phyloP scores from a whole-genome alignment of 1,284 basidiomycete species.

The Tilletiopsis washingtonensis region DNA sequence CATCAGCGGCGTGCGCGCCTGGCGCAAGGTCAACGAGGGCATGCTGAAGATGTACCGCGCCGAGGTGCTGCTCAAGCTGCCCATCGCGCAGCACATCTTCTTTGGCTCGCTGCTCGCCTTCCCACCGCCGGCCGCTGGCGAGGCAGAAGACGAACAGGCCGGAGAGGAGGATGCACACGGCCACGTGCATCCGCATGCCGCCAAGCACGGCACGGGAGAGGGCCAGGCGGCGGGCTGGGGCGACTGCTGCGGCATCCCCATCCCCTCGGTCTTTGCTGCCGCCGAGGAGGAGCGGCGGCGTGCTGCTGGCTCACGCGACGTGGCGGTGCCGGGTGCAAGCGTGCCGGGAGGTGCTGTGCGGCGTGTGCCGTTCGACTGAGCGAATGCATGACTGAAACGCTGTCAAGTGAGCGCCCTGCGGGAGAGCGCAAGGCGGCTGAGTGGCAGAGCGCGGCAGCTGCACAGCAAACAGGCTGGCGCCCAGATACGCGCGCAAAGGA shows the following conservation, averaged over 20 bases:
- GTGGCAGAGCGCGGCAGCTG: too few species aligned
- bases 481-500: too few species aligned
- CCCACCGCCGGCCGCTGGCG: constrained; percentile 50
- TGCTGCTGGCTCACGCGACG: neutral
- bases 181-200: constrained; percentile 52
- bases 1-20: constrained; percentile 91
- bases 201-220: constrained; percentile 49
- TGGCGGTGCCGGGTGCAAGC: neutral
- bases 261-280: constrained; percentile 50
- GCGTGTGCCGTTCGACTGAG: constrained; percentile 12
- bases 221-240: constrained; percentile 59
- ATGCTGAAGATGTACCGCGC: constrained; percentile 98
- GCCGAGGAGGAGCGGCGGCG: constrained; percentile 30
- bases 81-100: constrained; percentile 91
- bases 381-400: too few species aligned
- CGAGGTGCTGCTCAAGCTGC: constrained; percentile 89
- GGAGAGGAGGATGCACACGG: constrained; percentile 55
- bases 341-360: neutral
- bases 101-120: constrained; percentile 79
- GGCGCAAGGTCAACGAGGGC: constrained; percentile 94
- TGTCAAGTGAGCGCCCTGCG: too few species aligned
- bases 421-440: too few species aligned
- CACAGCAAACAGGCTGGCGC: too few species aligned
- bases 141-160: constrained; percentile 36
- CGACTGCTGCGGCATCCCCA: constrained; percentile 59